phyloP scores from a whole-genome alignment of 306 rosid genomes.

The Hippophae tibetana region DNA sequence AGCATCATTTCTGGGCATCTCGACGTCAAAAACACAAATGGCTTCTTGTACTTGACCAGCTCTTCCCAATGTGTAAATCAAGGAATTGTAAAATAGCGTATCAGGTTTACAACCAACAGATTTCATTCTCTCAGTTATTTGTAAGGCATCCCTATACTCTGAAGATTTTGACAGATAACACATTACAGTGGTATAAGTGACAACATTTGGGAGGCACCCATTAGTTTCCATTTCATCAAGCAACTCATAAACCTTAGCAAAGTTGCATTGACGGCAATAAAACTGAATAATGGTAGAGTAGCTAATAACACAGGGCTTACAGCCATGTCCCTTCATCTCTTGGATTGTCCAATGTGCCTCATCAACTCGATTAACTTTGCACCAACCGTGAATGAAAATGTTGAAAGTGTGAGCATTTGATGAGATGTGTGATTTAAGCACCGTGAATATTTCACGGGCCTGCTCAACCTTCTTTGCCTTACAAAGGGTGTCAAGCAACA shows the following conservation, averaged over 20 bases:
- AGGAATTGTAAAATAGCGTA: conserved; percentile 57
- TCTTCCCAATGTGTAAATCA: conserved; percentile 59
- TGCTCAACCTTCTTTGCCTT: conserved; percentile 61
- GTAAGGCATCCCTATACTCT: conserved; percentile 57
- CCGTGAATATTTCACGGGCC: conserved; percentile 48
- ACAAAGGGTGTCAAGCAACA: conserved; percentile 78
- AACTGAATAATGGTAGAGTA: conserved; percentile 59
- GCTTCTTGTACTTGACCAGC: conserved; percentile 56
- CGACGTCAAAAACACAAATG: conserved; percentile 37
- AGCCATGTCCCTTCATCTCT: conserved; percentile 87
- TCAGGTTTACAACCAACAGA: conserved; percentile 55
- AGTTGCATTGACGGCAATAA: conserved; percentile 46
- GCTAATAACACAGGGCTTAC: conserved; percentile 63
- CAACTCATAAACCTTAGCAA: conserved; percentile 43
- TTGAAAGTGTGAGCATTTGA: conserved; percentile 73
- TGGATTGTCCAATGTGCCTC: conserved; percentile 87
- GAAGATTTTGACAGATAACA: conserved; percentile 46
- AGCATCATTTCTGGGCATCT: conserved; percentile 43
- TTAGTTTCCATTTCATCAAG: conserved; percentile 77
- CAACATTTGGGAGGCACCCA: conserved; percentile 47
- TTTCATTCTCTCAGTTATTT: conserved; percentile 45
- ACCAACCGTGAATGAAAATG: conserved; percentile 69
- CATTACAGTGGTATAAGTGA: conserved; percentile 69
- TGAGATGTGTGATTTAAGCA: conserved; percentile 51
- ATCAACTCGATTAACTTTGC: conserved; percentile 60